Base-by-base conservation (phyloP, 2,329 filamentous ascomycete genomes). In the Septoria linicola region DNA sequence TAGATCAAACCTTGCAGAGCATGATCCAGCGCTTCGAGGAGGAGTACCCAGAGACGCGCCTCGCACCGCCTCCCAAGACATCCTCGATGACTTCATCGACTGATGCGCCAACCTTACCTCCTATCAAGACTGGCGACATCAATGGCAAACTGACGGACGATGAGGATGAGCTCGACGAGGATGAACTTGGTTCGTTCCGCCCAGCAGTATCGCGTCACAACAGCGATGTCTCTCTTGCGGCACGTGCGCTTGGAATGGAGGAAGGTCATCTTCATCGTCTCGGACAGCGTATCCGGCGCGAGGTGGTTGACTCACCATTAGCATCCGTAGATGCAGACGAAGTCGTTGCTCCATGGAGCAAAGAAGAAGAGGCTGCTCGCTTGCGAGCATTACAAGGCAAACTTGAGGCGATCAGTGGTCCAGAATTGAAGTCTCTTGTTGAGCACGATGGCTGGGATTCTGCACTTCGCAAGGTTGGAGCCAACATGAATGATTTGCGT, bases 21-120 rank as follows among this genome's bases (percentile, higher is more conserved):
- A 96, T 97, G 73, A 97, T 97, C 65, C 85, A 89, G 67, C 87
- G 93, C 21, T 99, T 97, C 67, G 93, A 97, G 69, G 88, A 95
- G 67, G 92, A 97, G 70, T 97, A 90, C 63, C 93, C 93, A 0
- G 92, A 97, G 66, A 95, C 88, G 0, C 83, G 89, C 30, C 75
- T 82, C 35, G 60, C 66, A 13, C 55, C 57, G 5, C 53, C 53
- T 25, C 55, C 43, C 21, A 53, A 30, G 30, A 47, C 37, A 48
- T 51, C 37, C 4, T 54, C 54, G 8, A 55, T 52, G 10, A 46
- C 59, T 36, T 59, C 53, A 8, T 61, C 59, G 3, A 23, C 34
- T 20, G 55, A 54, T 41, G 57, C 57, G 21, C 53, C 50, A 3
- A 41, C 43, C 3, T 34, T 43, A 14, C 57, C 37, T 3, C 45